Evolutionary conservation across 1,284 basidiomycete species (phyloP).

Genomic region (Malassezia brasiliensis): DNA sequence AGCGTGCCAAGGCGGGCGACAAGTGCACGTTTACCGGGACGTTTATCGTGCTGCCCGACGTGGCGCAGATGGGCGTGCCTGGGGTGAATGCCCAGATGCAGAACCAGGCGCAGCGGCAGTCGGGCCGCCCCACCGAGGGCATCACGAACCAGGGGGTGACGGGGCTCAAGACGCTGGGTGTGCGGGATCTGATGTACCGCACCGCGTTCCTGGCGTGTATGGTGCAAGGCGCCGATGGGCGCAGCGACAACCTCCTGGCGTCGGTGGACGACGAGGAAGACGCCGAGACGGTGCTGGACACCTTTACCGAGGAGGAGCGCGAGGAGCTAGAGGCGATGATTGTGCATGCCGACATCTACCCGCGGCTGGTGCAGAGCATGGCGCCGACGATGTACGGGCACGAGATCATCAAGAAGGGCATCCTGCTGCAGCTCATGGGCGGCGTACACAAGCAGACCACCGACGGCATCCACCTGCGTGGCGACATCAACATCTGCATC

Average conservation of each 20-base stretch:
- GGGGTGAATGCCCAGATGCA: conserved; percentile 90
- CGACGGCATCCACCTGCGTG: conserved; percentile 93
- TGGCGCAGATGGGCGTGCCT: conserved; percentile 86
- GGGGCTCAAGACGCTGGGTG: conserved; percentile 85
- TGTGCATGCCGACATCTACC: conserved; percentile 83
- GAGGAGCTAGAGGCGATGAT: conserved; percentile 93
- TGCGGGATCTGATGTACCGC: conserved; percentile 92
- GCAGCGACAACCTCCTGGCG: conserved; percentile 13
- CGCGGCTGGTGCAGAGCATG: conserved; percentile 81
- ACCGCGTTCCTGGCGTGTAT: conserved; percentile 97
- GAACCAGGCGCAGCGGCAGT: conserved; percentile 61
- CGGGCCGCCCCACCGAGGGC: conserved; percentile 58
- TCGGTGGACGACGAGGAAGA: conserved; percentile 69
- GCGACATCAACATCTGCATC: conserved; percentile 97
- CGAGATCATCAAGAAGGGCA: conserved; percentile 67
- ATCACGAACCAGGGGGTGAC: conserved; percentile 68
- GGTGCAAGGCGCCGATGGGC: conserved; percentile 79
- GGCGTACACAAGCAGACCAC: conserved; percentile 94
- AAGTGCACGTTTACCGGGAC: conserved; percentile 96
- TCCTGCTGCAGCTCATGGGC: conserved; percentile 97
- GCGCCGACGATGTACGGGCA: conserved; percentile 88
- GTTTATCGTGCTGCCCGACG: conserved; percentile 97
- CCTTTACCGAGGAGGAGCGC: conserved; percentile 83
- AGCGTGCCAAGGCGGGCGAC: conserved; percentile 95
- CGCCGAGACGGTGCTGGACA: conserved; percentile 68